Conservation (phyloP, 768 basidiomycete species). For the Chalciporus piperatus region DNA sequence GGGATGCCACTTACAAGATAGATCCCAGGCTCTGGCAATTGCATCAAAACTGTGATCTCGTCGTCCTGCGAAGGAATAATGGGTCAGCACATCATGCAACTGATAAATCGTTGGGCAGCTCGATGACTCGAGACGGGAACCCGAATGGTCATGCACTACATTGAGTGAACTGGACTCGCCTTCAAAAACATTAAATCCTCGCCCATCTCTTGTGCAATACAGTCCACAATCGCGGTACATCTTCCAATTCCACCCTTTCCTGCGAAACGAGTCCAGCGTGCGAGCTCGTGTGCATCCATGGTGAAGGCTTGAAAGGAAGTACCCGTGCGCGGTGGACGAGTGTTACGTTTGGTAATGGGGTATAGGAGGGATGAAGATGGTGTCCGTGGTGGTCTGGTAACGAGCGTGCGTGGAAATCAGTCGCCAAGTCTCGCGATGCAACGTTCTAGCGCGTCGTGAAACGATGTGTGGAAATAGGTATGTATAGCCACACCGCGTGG, state of each 20-base stretch:
- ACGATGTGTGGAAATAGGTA: too few species aligned
- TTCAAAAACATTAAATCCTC: constrained; percentile 84
- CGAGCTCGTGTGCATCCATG: constrained; percentile 72
- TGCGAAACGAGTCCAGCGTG: constrained; percentile 82
- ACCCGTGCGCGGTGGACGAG: background rate
- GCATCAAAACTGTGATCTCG: constrained; percentile 75
- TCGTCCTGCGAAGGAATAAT: constrained; percentile 55
- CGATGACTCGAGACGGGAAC: background rate
- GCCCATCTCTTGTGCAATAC: constrained; percentile 66
- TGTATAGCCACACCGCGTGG: too few species aligned
- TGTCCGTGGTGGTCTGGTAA: background rate
- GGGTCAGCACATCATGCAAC: constrained; percentile 9
- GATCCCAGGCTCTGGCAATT: constrained; percentile 51
- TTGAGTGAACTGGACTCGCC: constrained; percentile 39
- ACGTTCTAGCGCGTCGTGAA: background rate
- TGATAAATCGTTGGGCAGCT: background rate
- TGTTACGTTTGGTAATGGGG: background rate
- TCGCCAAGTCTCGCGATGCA: background rate
- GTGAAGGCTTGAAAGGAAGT: background rate
- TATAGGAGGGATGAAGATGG: background rate
- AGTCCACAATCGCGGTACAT: constrained; percentile 71
- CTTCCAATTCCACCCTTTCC: constrained; percentile 82
- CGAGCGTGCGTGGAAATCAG: background rate
- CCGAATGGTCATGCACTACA: background rate
- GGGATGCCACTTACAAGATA: constrained; percentile 56